Percentiles rank a stretch among this genome's conserved stretches.
These are phyloP conservation scores for Kockiozyma suomiensis DNA, from an alignment of 805 yeast species.

Conservation along the genomic window DNA sequence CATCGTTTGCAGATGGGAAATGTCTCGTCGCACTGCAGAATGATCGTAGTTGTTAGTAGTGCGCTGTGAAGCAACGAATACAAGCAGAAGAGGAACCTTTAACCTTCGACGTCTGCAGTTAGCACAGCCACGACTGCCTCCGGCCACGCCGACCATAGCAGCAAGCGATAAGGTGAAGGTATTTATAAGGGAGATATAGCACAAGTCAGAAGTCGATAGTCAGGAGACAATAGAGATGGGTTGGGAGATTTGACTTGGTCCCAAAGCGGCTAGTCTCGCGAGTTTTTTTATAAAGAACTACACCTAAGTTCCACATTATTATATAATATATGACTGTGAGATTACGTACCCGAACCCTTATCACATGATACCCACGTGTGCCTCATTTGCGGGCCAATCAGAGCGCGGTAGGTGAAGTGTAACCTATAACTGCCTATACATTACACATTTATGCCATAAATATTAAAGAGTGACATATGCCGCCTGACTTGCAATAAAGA, in stretches of 20 bases:
- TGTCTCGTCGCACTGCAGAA: not conserved
- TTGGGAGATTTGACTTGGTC: too few relatives aligned
- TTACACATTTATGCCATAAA: not conserved
- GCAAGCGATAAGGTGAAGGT: not conserved
- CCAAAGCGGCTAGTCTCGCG: not conserved
- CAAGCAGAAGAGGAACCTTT: not conserved
- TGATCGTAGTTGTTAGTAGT: too few relatives aligned
- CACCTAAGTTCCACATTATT: too few relatives aligned
- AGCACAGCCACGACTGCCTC: slow-evolving; percentile 8
- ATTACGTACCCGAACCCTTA: not conserved
- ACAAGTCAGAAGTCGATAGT: not conserved
- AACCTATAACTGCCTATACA: not conserved
- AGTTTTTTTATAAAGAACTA: too few relatives aligned
- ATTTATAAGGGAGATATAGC: not conserved
- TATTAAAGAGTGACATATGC: not conserved
- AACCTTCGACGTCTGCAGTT: not conserved
- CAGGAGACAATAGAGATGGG: not conserved
- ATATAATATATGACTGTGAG: too few relatives aligned
- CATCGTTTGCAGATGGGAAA: not conserved
- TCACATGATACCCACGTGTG: slow-evolving; percentile 20
- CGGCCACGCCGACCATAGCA: slow-evolving; percentile 3
- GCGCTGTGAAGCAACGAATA: not conserved
- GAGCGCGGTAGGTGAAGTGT: not conserved
- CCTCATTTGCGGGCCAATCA: slow-evolving; percentile 3
- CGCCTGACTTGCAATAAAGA: slow-evolving; percentile 4